phyloP scores from a whole-genome alignment of 441 rosid species.

The Bruguiera hainesii region DNA sequence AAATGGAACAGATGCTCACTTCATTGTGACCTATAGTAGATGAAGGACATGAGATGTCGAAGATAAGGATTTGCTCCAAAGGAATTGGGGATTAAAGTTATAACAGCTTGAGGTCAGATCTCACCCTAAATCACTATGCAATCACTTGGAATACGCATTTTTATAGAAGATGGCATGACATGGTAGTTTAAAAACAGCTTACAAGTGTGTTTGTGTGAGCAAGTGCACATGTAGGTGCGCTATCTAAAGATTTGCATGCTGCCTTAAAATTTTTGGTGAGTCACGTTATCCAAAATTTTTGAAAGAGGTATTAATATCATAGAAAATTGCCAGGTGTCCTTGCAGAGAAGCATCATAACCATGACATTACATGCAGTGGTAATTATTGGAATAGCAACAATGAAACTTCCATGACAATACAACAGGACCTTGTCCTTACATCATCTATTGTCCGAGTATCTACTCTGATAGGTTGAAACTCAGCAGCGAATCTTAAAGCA shows the following conservation, averaged over 20 bases:
- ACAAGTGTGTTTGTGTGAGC: background rate
- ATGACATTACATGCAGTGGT: background rate
- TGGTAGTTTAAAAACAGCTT: background rate
- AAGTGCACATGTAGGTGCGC: background rate
- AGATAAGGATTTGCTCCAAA: background rate
- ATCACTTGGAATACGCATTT: background rate
- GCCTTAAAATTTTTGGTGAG: too few species aligned
- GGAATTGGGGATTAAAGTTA: background rate
- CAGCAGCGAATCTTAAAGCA: constrained; percentile 73
- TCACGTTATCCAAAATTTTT: too few species aligned
- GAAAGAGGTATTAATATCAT: too few species aligned
- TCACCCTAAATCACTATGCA: too few species aligned
- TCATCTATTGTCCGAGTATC: constrained; percentile 54
- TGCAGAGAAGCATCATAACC: background rate
- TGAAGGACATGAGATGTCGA: background rate
- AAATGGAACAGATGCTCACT: too few species aligned
- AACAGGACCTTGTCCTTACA: constrained; percentile 47
- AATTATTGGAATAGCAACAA: background rate
- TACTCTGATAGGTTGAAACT: constrained; percentile 66
- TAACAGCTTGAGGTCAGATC: background rate
- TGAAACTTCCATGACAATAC: background rate
- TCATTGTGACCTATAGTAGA: too few species aligned
- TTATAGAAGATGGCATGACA: background rate
- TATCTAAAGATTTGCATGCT: too few species aligned
- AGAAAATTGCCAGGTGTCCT: too few species aligned